phyloP scores from a whole-genome alignment of 257 asterid genomes.

The Solanum gandarillasii region DNA sequence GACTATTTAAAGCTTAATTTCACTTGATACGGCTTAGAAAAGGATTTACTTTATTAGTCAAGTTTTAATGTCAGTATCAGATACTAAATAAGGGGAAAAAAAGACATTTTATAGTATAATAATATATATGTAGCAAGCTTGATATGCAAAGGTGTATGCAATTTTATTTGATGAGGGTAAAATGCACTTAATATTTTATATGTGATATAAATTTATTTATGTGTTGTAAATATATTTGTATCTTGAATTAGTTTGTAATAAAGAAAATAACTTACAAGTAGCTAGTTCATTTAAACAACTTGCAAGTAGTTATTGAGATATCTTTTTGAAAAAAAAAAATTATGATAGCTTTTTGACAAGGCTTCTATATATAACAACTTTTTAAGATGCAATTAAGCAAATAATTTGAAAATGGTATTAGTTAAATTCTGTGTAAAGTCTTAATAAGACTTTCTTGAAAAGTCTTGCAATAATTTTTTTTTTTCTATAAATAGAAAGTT shows the following conservation, averaged over 20 bases:
- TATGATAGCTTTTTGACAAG: too few relatives aligned
- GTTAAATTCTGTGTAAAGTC: neutral
- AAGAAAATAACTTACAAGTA: neutral
- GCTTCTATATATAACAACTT: neutral
- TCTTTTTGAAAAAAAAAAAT: too few relatives aligned
- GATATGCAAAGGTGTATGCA: neutral
- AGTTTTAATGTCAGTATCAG: accelerated
- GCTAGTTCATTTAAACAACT: neutral
- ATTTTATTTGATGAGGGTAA: neutral
- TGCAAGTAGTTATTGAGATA: neutral
- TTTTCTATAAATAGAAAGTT: too few relatives aligned
- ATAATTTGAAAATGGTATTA: neutral
- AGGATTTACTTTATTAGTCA: too few relatives aligned
- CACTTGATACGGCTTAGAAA: too few relatives aligned
- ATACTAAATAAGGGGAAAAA: too few relatives aligned
- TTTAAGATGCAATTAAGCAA: neutral
- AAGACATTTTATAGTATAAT: too few relatives aligned
- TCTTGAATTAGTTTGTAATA: neutral
- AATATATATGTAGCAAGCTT: neutral
- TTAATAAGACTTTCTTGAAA: neutral
- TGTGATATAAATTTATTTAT: neutral
- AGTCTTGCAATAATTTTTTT: neutral
- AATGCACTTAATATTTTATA: too few relatives aligned
- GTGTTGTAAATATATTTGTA: neutral
- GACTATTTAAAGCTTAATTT: neutral